Evolutionary conservation across 208 protist genomes (phyloP), one percentile per base, ranked within the genome.

Genomic region (Acanthamoeba sp.): DNA sequence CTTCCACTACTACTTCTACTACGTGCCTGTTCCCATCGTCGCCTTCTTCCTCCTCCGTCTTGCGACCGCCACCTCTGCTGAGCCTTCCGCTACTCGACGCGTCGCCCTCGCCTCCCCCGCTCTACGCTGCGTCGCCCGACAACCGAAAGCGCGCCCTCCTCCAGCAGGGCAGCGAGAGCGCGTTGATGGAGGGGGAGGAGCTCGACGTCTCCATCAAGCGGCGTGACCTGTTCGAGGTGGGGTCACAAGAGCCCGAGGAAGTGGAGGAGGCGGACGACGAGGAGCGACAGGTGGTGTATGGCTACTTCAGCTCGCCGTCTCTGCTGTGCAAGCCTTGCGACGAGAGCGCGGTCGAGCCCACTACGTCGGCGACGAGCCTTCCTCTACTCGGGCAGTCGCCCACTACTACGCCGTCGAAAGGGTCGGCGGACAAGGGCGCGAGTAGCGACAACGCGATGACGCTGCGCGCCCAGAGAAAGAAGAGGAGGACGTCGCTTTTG

Each of bases 221-320:
- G 10, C 6, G 10, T 10, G 42, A 3, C 42, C 42, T 14, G 6
- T 3, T 48, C 42, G 10, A 48, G 42, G n/a, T n/a, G n/a, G n/a
- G 42, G 42, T 48, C 10, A 10, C 42, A 48, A 10, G 3, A 48
- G 42, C 42, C 3, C 27, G 64, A 42, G 7, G n/a, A 32, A 36
- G 64, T 3, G 2, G n/a, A 36, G 12, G 73, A 82, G 36, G 12
- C 1, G 7, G 34, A 42, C 42, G 73, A 82, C 10, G 36, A 50
- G 73, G n/a, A 82, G 73, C 73, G n/a, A 32, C 38, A 27, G 20
- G 16, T 82, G 18, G 73, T 82, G 20, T 82, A n/a, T 29, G 73
- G 42, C 73, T 82, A 82, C 73, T 82, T 82, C 73, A 42, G 69
- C 69, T 78, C 69, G 4, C 69, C 69, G 10, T 78, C 36, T 2